Base-by-base conservation (phyloP, 73 alveolate species). In the Diophrys appendiculata region DNA sequence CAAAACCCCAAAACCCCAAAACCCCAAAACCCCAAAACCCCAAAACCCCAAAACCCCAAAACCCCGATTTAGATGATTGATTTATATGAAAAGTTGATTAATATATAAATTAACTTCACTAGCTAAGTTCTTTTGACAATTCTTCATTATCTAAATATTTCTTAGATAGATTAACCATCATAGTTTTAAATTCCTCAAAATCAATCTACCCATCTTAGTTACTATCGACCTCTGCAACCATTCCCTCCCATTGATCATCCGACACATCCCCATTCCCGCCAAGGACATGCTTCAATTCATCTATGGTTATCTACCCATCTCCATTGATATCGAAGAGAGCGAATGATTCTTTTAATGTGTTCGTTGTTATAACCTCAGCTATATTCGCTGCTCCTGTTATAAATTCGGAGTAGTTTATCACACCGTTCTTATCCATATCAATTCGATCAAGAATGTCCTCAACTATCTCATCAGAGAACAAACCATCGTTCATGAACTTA, bases 151-250 rank as follows among this genome's bases (percentile, higher is more conserved):
- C 60, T 18, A 43, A 11, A 18, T 43, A 43, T 18, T 43, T 43
- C 69, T 69, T 23, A 79, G 69, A 74, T 27, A 79, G 65, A 23
- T 70, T 29, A 5, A 23, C n/a, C 88, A 79, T 79, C 88, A 79
- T 79, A 11, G 54, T 28, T 64, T 84, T 84, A 76, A 84, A 84
- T 54, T 84, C 92, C 8, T 77, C 81, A 33, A 84, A 76, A 67
- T 84, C 72, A 8, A 84, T 84, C 83, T 75, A 35, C 1, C 92
- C 92, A 84, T 84, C 92, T n/a, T 32, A 28, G 54, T 84, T 69
- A 25, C 67, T 34, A 33, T 84, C 92, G n/a, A 84, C 86, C 14
- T 84, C 88, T 13, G 60, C 68, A 8, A 84, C 79, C 34, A 84
- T 56, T 0, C 27, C 2, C 60, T 81, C 83, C 89, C 89, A 81